Evolutionary conservation across 139 green algal species (phyloP), one percentile per base, ranked within the genome.

Genomic region (Coelastrella sp.): DNA sequence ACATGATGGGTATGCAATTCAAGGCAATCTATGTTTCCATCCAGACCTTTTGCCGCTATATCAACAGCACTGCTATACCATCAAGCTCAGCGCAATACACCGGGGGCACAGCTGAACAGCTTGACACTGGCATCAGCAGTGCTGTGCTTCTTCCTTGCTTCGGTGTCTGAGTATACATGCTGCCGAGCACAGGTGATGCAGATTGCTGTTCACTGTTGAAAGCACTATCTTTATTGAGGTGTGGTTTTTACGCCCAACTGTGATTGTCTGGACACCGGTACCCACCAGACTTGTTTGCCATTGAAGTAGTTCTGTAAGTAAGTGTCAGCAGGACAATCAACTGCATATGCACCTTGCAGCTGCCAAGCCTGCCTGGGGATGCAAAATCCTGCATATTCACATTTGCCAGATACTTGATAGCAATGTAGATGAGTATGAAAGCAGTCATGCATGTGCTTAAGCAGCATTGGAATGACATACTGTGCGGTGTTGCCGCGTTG

Each of bases 291-390:
- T 81, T 88, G 84, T 24, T 88, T 88, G 7, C 84, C 84, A 27
- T 88, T 88, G 84, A 81, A 88, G 84, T 88, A 88, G 14, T 27
- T 88, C 68, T 88, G 84, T 57, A 88, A 68, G 49, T 88, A 88
- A 7, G 84, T 88, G 68, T 88, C 70, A 20, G 68, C 66, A 14
- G 84, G 84, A 57, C 84, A 88, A 4, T 88, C 68, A 49, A 81
- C 84, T 72, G 84, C 84, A 72, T 81, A 88, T 15, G 84, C 84
- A 6, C 66, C 84, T 22, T 88, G 84, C 68, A 88, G n/a, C 35
- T 80, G 66, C 84, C 84, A 88, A 6, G 84, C 84, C 20, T 81
- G 66, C 11, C 84, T 66, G 1, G 84, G 84, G 3, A 88, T 57
- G 49, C 84, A 88, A 66, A 88, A 88, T 9, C 84, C 82, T 87